Percentiles rank a stretch among this genome's conserved stretches.
Conservation (phyloP, 2,329 filamentous ascomycete genomes). For the Diplodia seriata region DNA sequence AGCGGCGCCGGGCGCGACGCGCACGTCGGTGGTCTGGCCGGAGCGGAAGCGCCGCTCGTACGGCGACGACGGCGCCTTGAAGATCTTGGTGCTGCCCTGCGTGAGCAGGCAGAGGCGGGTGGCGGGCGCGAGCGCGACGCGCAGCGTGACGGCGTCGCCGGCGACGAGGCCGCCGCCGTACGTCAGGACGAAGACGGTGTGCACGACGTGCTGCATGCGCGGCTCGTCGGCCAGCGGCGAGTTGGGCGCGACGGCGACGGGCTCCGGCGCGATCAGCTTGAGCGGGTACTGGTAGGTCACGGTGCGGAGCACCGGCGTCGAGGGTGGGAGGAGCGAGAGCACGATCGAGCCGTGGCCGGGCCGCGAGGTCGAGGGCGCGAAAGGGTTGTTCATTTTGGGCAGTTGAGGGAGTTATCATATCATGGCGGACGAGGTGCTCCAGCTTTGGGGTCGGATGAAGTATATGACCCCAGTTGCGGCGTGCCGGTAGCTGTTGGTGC, state of each 20-base stretch:
- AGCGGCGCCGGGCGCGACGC: conserved; percentile 57
- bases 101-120: conserved; percentile 69
- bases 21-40: conserved; percentile 58
- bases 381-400: conserved; percentile 65
- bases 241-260: conserved; percentile 61
- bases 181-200: conserved; percentile 84
- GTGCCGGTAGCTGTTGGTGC: background rate
- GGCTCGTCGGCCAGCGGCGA: conserved; percentile 37
- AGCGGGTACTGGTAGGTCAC: conserved; percentile 93
- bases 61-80: conserved; percentile 61
- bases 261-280: conserved; percentile 85
- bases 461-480: background rate
- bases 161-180: conserved; percentile 94
- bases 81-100: conserved; percentile 91
- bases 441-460: background rate
- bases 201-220: conserved; percentile 51
- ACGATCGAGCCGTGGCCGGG: conserved; percentile 82
- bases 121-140: conserved; percentile 67
- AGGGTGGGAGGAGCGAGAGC: conserved; percentile 73
- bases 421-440: background rate
- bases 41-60: conserved; percentile 65
- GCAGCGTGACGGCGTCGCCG: conserved; percentile 80
- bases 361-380: conserved; percentile 73
- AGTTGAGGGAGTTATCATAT: background rate
- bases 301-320: conserved; percentile 72